Base-by-base conservation (phyloP, 495 filamentous ascomycete genomes). In the Oidiodendron maius region DNA sequence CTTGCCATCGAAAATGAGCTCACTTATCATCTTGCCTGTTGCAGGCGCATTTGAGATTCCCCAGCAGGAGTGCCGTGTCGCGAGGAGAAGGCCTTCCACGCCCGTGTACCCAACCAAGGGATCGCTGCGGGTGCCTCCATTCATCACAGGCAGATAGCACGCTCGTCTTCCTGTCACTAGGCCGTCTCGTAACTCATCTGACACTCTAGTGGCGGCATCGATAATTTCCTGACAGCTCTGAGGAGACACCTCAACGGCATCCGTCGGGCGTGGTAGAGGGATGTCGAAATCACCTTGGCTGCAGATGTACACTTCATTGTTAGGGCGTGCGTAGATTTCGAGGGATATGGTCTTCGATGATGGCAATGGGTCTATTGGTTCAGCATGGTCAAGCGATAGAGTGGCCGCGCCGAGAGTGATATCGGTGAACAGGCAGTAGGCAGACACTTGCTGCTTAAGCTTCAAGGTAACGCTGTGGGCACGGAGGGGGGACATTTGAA, bases 11-110 rank as follows among this genome's bases (percentile, higher is more conserved):
- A 90, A 81, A 6, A 94, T 70, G 61, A 91, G 75, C 61, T 91
- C 88, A 52, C 84, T 86, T 68, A 97, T 83, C 28, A 91, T 64
- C 71, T 84, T 89, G 8, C 91, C 91, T 22, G 90, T 96, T 9
- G 78, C 93, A 1, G 93, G 89, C 2, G 82, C 91, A 72, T 97
- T 97, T 64, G 95, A 89, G 46, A 97, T 95, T 20, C 91, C 91
- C 91, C 91, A 96, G 67, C 93, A 96, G 4, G 88, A 94, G 68
- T 97, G 91, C n/a, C 91, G 93, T 9, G 87, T 76, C 2, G 93
- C 93, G 49, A 97, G 68, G 63, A 90, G 80, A 32, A 96, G 59
- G 0, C 93, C 89, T 22, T 82, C 78, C 3, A 83, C 75, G 4
- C 77, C 74, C 22, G 89, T 87, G 51, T 76, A 67, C 1, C 88